A percentile compares a stretch with the other conserved stretches of the same genome.
phyloP scores from a whole-genome alignment of 257 asterid species.

The Oldenlandia corymbosa region DNA sequence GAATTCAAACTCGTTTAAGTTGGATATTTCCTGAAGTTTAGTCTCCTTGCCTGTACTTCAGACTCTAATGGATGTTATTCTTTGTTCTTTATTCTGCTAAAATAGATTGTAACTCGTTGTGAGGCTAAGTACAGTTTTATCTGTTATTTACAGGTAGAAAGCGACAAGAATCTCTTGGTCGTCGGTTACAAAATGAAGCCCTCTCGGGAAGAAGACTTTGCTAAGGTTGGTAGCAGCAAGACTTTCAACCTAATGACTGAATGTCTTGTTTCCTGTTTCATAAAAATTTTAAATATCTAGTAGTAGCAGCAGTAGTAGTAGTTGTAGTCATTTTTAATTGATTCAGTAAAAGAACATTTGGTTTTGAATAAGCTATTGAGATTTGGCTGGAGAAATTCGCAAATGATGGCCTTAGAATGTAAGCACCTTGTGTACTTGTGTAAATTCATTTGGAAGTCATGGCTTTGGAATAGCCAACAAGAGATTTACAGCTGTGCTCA shows the following conservation, averaged over 20 bases:
- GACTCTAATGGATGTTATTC: neutral
- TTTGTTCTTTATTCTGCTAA: neutral
- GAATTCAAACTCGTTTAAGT: neutral
- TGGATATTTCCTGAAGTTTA: neutral
- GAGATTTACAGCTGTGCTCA: neutral
- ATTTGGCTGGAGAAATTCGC: neutral
- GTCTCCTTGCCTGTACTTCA: neutral
- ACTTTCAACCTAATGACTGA: neutral
- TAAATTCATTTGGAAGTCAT: neutral
- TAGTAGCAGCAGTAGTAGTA: no score
- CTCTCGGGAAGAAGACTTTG: slow-evolving; percentile 96
- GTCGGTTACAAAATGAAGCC: slow-evolving; percentile 92
- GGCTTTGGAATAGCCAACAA: neutral
- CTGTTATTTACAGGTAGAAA: slow-evolving; percentile 44
- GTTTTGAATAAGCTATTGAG: neutral
- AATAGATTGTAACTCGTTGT: neutral
- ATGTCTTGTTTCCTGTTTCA: neutral
- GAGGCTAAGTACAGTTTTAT: slow-evolving; percentile 13
- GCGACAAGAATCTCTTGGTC: slow-evolving; percentile 37
- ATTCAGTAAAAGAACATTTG: neutral
- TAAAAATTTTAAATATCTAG: neutral
- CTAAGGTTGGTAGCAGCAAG: slow-evolving; percentile 46
- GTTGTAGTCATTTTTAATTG: neutral
- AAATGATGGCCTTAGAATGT: neutral
- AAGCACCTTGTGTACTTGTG: neutral